Base-by-base conservation (phyloP, 129 eudicot genomes). In the Lactuca saligna region DNA sequence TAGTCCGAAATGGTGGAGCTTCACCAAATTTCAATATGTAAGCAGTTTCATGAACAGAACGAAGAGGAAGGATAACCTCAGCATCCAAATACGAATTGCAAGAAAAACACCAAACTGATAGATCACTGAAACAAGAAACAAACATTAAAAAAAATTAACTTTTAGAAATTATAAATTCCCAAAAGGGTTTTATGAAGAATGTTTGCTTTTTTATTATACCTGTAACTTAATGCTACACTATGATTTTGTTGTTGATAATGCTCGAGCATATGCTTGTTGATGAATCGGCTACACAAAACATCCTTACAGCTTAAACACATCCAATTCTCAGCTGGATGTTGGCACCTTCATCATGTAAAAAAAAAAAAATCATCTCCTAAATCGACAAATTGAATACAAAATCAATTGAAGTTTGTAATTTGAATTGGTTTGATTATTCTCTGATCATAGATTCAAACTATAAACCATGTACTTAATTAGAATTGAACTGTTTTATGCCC, bases 261-360 rank as follows among this genome's bases (percentile, higher is more conserved):
- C 75, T 89, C 87, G 4, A 93, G 89, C 98, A 93, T 93, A 70
- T 93, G 98, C 84, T 83, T 84, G 83, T 89, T 93, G 58, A 89
- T 88, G 66, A 89, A 93, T 25, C 95, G 88, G 81, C 98, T 87
- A 70, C 98, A 93, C 10, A 86, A 79, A 29, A 93, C 98, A 20
- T 89, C 95, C 63, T 93, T 93, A 74, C 98, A 93, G 65, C 91
- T 64, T 71, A 93, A 76, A 71, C 96, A 93, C 71, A 87, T 63
- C 97, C 98, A 93, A 67, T 93, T 93, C 87, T 93, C 98, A n/a
- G 80, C 65, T 16, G 95, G 95, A 72, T 93, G 89, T 37, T 86
- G 66, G 51, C 98, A 93, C 85, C 98, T 93, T 75, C 77, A 78
- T 34, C 63, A 34, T 51, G 49, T 55, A 11, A 20, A 3, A 46